Conservation (phyloP, 1,284 basidiomycete species). For the Ganoderma leucocontextum region DNA sequence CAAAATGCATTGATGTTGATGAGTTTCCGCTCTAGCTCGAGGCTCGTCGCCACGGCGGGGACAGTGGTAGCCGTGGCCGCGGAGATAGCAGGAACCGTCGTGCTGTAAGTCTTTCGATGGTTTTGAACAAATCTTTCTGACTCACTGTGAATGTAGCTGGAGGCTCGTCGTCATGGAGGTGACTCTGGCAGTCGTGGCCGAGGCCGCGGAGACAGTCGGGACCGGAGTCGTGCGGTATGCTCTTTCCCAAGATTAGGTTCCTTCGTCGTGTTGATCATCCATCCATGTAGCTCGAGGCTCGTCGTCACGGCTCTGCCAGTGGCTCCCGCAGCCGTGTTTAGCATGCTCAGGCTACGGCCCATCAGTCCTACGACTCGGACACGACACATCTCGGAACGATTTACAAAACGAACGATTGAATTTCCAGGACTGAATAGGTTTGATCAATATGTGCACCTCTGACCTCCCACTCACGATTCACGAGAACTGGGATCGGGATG, state of each 20-base stretch:
- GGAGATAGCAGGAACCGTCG: slow-evolving; percentile 24
- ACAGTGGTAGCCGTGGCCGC: slow-evolving; percentile 21
- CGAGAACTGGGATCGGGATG: not conserved
- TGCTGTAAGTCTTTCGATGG: slow-evolving; percentile 5
- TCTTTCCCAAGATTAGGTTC: not conserved
- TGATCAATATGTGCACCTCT: not conserved
- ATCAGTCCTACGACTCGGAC: not conserved
- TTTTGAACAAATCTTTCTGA: not conserved
- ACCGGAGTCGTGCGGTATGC: slow-evolving; percentile 12
- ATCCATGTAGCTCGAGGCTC: slow-evolving; percentile 11
- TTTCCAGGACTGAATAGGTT: not conserved
- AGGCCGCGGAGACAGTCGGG: slow-evolving; percentile 22
- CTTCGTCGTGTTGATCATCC: not conserved
- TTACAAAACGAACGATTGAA: not conserved
- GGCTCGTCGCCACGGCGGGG: slow-evolving; percentile 23
- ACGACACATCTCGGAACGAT: slow-evolving; percentile 14
- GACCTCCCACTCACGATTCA: not conserved
- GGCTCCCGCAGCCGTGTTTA: slow-evolving; percentile 25
- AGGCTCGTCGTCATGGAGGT: slow-evolving; percentile 25
- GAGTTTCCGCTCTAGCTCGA: slow-evolving; percentile 7
- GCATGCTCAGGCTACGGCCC: not conserved
- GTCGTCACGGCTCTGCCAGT: slow-evolving; percentile 19
- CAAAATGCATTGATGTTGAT: not conserved
- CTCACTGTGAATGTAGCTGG: slow-evolving; percentile 9
- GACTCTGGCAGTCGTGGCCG: slow-evolving; percentile 26